Evolutionary conservation across 1,139 yeast genomes (phyloP).

Genomic region (Kodamaea derodonti): DNA sequence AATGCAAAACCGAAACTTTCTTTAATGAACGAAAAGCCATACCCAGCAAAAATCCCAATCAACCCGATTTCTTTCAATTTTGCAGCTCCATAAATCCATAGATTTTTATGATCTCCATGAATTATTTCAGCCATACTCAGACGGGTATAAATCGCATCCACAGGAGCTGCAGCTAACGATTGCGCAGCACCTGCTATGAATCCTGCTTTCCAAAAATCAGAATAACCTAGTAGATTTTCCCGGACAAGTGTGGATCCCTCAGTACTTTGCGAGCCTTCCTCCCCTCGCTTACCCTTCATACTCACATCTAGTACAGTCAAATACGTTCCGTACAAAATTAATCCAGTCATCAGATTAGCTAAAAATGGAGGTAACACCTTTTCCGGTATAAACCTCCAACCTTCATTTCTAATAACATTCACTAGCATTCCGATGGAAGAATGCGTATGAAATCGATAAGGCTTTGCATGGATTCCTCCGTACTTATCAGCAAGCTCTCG

Average conservation of each 20-base stretch:
- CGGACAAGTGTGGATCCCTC: conserved; percentile 17
- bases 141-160: conserved; percentile 85
- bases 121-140: conserved; percentile 73
- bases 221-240: conserved; percentile 13
- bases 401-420: conserved; percentile 69
- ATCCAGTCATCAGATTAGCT: conserved; percentile 85
- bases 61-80: conserved; percentile 73
- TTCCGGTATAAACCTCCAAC: conserved; percentile 86
- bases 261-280: conserved; percentile 4
- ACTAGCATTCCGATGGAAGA: conserved; percentile 71
- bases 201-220: conserved; percentile 76
- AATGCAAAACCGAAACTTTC: conserved; percentile 85
- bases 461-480: conserved; percentile 49
- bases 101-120: conserved; percentile 61
- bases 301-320: conserved; percentile 44
- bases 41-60: conserved; percentile 88
- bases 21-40: conserved; percentile 67
- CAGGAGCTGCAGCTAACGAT: conserved; percentile 89
- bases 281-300: conserved; percentile 5
- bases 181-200: conserved; percentile 82
- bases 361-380: conserved; percentile 80
- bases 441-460: conserved; percentile 69
- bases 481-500: conserved; percentile 48
- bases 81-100: conserved; percentile 72
- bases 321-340: conserved; percentile 80